Percentiles rank a stretch among this genome's conserved stretches.
Evolutionary conservation across 2,329 filamentous ascomycete genomes (phyloP).

Genomic region (Xylariomycetidae sp.): DNA sequence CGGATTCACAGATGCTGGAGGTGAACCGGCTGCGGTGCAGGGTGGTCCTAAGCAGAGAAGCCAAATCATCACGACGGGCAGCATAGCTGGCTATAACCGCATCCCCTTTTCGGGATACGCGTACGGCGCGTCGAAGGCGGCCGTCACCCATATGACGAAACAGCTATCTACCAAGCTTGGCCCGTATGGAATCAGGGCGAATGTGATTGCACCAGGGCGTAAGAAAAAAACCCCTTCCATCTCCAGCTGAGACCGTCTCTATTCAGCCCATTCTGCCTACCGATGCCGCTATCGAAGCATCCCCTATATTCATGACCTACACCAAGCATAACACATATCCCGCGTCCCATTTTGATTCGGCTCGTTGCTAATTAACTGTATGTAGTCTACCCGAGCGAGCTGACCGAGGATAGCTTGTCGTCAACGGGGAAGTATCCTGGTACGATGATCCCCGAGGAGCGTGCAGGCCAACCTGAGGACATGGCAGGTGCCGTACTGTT

Average conservation of each 20-base stretch:
- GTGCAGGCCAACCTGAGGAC: conserved; percentile 37
- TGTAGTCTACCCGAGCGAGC: conserved; percentile 41
- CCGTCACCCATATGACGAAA: conserved; percentile 61
- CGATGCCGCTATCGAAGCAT: no score
- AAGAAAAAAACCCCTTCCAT: no score
- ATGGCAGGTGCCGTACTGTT: conserved; percentile 49
- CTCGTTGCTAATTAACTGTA: no score
- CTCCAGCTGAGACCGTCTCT: no score
- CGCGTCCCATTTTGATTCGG: no score
- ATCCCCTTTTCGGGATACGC: conserved; percentile 57
- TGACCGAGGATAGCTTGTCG: conserved; percentile 32
- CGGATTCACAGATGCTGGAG: neutral
- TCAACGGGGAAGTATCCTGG: conserved; percentile 13
- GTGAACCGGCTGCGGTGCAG: neutral
- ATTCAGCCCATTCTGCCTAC: no score
- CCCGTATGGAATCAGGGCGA: conserved; percentile 43
- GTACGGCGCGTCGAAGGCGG: conserved; percentile 62
- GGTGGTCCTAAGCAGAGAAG: conserved; percentile 41
- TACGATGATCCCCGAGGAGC: conserved; percentile 15
- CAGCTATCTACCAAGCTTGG: conserved; percentile 58
- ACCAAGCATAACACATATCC: no score
- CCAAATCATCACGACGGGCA: conserved; percentile 55
- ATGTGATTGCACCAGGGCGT: conserved; percentile 23
- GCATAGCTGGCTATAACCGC: conserved; percentile 60
- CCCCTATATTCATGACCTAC: no score